Evolutionary conservation across 768 basidiomycete genomes (phyloP), one percentile per base, ranked within the genome.

Genomic region (Gymnopilus dilepis): DNA sequence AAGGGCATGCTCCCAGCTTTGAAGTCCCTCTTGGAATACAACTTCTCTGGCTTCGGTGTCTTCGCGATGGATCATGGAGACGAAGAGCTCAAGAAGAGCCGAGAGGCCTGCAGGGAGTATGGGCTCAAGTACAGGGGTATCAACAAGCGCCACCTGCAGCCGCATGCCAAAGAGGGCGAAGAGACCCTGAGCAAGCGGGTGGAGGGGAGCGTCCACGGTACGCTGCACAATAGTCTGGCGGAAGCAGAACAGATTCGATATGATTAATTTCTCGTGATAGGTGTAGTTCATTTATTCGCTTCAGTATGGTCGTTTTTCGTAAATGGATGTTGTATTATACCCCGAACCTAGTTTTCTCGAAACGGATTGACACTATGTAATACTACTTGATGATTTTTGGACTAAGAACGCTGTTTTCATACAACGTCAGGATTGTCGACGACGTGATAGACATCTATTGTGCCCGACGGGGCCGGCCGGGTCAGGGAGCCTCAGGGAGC

Each of bases 71-170:
- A 83, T 63, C 75, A 79, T 41, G 82, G 82, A 56, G 87, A 91
- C 64, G 79, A 84, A 22, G 79, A 72, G 69, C 70, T 92, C 58
- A 76, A 72, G 63, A 75, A 80, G 71, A 91, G 89, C 71, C 74
- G 80, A 59, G 86, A 89, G 59, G 88, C 86, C 48, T 91, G 90
- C 69, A 75, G 89, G 67, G 80, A 78, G 40, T 92, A 91, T 71
- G 89, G 88, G 17, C 58, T 86, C 62, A 79, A 79, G 59, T 74
- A 81, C 67, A 76, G 91, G n/a, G 89, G 88, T 0, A 80, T 89
- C 4, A 75, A 73, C 48, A 75, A 77, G 70, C 82, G 86, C 13
- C 88, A 91, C 59, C 69, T 91, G 52, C 77, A 89, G 77, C 91
- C 90, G 26, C 83, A 88, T 76, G 77, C 79, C 6, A 67, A 69